Evolutionary conservation across 441 rosid species (phyloP), one percentile per base, ranked within the genome.

Genomic region (Adansonia madagascariensis): DNA sequence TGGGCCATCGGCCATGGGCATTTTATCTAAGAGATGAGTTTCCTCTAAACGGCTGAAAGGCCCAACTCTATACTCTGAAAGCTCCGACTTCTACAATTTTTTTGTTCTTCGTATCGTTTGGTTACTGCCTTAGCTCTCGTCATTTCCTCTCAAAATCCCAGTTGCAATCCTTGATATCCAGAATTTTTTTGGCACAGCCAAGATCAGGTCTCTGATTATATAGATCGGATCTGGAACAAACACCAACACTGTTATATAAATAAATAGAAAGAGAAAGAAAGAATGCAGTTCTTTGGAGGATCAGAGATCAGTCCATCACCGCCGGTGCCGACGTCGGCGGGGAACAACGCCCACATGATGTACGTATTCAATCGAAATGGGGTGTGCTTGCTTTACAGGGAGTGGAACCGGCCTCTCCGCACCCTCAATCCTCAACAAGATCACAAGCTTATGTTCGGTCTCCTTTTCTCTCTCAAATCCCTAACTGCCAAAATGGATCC

Each of bases 401-500:
- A 95, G 82, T 92, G 99, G 97, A 86, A 94, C 75, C 94, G 97
- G 5, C 92, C 94, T 12, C 98, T 92, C 77, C 97, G 86, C 69
- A 93, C 99, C 49, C 91, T 94, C 10, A 91, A 88, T 52, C 84
- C 95, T 7, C 97, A 91, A 75, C 97, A 89, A 85, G 99, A 95
- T 73, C 97, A 89, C 79, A 91, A 95, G 87, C 99, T 95, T 79
- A 92, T 95, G 97, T 94, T 92, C 20, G 99, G 99, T 72, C 90
- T 88, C 64, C 94, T 85, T 81, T 91, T 90, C 91, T 91, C 97
- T 2, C 90, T 89, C 86, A 95, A 93, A 69, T 95, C 98, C 20
- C 84, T 95, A 44, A 95, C 94, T 8, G 97, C 97, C 44, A 95
- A 94, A 62, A 90, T 95, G 98, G 99, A 95, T 85, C 98, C 91